A percentile compares a stretch with the other conserved stretches of the same genome.
phyloP scores from a whole-genome alignment of 2,329 filamentous ascomycete genomes.

The Diplocarpon rosae region DNA sequence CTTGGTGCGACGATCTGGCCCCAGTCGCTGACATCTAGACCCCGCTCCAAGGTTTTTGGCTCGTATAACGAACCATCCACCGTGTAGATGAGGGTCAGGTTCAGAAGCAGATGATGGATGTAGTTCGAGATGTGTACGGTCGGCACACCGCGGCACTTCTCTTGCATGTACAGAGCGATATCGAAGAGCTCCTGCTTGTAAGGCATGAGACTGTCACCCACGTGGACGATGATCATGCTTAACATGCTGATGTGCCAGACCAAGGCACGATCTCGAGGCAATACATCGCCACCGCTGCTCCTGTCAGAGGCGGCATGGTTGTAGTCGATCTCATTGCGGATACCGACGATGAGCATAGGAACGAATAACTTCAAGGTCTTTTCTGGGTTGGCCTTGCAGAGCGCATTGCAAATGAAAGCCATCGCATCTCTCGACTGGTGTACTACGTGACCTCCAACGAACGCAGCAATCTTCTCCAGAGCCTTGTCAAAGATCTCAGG shows the following conservation, averaged over 20 bases:
- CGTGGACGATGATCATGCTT: slow-evolving; percentile 96
- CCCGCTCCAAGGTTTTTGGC: slow-evolving; percentile 57
- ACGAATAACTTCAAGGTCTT: slow-evolving; percentile 87
- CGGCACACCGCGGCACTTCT: slow-evolving; percentile 84
- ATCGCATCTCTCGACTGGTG: slow-evolving; percentile 95
- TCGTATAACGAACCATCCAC: slow-evolving; percentile 85
- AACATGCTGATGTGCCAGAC: slow-evolving; percentile 97
- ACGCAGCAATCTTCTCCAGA: slow-evolving; percentile 82
- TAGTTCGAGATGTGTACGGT: slow-evolving; percentile 97
- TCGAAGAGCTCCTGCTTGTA: slow-evolving; percentile 84
- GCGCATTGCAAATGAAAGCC: slow-evolving; percentile 93
- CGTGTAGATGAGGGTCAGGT: slow-evolving; percentile 88
- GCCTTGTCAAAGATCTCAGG: slow-evolving; percentile 89
- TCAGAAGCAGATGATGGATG: slow-evolving; percentile 90
- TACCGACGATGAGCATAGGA: slow-evolving; percentile 81
- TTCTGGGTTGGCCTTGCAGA: slow-evolving; percentile 91
- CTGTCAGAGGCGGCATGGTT: slow-evolving; percentile 92
- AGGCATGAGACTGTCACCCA: slow-evolving; percentile 78
- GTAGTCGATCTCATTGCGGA: slow-evolving; percentile 92
- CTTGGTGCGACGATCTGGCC: slow-evolving; percentile 63
- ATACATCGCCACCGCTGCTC: slow-evolving; percentile 84
- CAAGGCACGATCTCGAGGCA: slow-evolving; percentile 81
- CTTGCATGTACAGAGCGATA: slow-evolving; percentile 92
- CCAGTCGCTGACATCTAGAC: slow-evolving; percentile 73
- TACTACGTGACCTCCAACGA: slow-evolving; percentile 88